These are phyloP conservation scores for Ophiostoma novo-ulmi DNA, from an alignment of 2,329 filamentous ascomycete genomes.

Conservation along the genomic window DNA sequence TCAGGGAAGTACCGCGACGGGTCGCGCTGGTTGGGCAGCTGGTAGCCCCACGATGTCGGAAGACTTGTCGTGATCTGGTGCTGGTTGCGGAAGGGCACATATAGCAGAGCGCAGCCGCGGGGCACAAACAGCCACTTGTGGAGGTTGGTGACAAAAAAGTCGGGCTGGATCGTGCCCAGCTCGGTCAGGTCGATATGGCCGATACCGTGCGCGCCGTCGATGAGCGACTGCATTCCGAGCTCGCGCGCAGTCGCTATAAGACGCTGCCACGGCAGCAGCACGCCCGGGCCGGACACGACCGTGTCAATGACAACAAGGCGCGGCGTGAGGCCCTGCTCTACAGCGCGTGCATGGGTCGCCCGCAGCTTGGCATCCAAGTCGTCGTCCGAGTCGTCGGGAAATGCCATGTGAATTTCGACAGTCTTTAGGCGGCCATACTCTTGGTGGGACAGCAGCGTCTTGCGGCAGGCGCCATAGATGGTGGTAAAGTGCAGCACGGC, in stretches of 20 bases:
- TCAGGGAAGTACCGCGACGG: constrained; percentile 46
- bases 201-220: constrained; percentile 12
- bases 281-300: background rate
- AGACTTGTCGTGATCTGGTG: constrained; percentile 59
- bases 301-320: background rate
- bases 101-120: constrained; percentile 63
- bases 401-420: background rate
- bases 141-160: constrained; percentile 69
- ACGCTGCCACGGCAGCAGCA: constrained; percentile 3
- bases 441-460: background rate
- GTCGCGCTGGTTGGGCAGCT: constrained; percentile 28
- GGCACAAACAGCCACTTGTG: constrained; percentile 74
- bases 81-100: constrained; percentile 64
- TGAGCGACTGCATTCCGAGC: constrained; percentile 9
- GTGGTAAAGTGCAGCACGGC: constrained; percentile 3
- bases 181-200: constrained; percentile 19
- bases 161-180: constrained; percentile 38
- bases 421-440: background rate
- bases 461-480: constrained; percentile 9
- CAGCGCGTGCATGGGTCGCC: background rate
- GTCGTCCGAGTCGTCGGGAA: constrained; percentile 5
- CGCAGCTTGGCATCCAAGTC: constrained; percentile 7
- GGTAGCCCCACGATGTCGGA: constrained; percentile 65
- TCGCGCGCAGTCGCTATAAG: background rate
- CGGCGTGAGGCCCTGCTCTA: background rate